Evolutionary conservation across 164 flowering plant species (phyloP), one percentile per base, ranked within the genome.

Genomic region (Nelumbo lutea): DNA sequence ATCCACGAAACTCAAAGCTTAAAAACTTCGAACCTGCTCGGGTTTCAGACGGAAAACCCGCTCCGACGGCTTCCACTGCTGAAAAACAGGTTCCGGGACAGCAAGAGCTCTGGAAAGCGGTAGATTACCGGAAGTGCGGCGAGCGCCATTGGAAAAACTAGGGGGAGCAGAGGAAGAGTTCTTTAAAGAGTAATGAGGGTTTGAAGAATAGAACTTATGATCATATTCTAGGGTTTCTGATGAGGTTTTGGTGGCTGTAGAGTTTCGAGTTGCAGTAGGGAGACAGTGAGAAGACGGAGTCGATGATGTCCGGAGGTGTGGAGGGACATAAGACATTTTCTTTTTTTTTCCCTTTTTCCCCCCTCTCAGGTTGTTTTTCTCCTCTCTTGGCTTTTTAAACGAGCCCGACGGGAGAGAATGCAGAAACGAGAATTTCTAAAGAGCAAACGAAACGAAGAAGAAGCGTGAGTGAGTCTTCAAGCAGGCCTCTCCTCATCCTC

Each of bases 251-350:
- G 68, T 47, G 45, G 59, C 9, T 59, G 70, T 13, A 6, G 79
- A 66, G 42, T 43, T 70, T 6, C 44, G 11, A 66, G 9, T 11
- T 42, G 11, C 41, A 14, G 64, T 8, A 9, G 66, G 71, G 42
- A 47, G 45, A 10, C 62, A 10, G 67, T 42, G 59, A 41, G 72
- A 13, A 13, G 66, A 47, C 3, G 50, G 39, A 59, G 53, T 9
- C 14, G 59, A 8, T 40, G 67, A 60, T 9, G 67, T 40, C 42
- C 84, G 65, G 59, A 79, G 84, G 73, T 82, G 82, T n/a, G 84
- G 84, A 68, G 84, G 84, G 9, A 82, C 79, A 57, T 82, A 82
- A 55, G 84, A 79, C 82, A 79, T 81, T 51, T 68, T 51, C 42
- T 55, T 61, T 55, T 10, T 11, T 39, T 3, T 27, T 41, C 3